Evolutionary conservation across 331 rosid species (phyloP).

Genomic region (Stylosanthes scabra): DNA sequence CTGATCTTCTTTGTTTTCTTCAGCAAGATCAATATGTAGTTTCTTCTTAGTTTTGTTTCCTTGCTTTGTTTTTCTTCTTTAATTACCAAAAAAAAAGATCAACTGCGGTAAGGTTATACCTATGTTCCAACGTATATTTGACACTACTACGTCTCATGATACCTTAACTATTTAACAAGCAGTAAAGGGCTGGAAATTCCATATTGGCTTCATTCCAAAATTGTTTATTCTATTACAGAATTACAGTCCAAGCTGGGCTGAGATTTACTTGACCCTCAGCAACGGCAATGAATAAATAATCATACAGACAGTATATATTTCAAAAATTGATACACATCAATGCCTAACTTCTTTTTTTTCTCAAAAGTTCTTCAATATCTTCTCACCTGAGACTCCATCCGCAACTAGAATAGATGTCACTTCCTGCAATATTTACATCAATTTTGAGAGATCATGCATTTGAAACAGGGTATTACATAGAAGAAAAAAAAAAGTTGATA

Average conservation of each 20-base stretch:
- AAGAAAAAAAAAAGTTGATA: background rate
- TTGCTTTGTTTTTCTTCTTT: no score
- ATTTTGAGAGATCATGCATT: conserved; percentile 12
- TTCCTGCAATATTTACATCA: conserved; percentile 63
- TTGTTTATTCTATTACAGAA: conserved; percentile 35
- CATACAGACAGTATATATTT: conserved; percentile 6
- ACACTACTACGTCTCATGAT: background rate
- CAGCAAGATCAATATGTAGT: no score
- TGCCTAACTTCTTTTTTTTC: conserved; percentile 6
- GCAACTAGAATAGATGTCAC: conserved; percentile 78
- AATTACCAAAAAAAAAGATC: no score
- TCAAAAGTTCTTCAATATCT: conserved; percentile 85
- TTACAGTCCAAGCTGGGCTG: conserved; percentile 45
- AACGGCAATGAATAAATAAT: conserved; percentile 44
- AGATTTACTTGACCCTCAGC: conserved; percentile 44
- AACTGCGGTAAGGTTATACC: no score
- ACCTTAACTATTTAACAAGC: no score
- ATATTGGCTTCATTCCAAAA: conserved; percentile 38
- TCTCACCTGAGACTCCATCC: conserved; percentile 78
- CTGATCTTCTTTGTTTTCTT: no score
- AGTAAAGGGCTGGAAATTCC: conserved; percentile 27
- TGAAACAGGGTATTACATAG: background rate
- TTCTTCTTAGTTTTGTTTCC: no score
- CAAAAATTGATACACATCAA: conserved; percentile 67
- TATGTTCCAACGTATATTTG: background rate